Percentiles rank a stretch among this genome's conserved stretches.
Evolutionary conservation across 352 stramenopile species (phyloP).

Genomic region (Phytophthora ohioensis): DNA sequence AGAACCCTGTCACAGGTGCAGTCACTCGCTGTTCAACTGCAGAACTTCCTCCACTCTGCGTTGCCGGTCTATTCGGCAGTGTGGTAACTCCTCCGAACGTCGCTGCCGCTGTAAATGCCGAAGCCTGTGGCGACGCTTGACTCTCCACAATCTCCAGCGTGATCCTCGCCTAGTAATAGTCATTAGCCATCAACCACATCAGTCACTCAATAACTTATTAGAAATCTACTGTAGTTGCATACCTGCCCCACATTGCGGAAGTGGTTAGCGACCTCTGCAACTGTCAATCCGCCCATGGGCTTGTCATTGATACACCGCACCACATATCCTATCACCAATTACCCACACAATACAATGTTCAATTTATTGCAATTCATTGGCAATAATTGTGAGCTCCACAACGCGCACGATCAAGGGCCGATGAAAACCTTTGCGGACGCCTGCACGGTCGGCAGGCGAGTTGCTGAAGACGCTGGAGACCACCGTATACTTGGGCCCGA

Average conservation of each 20-base stretch:
- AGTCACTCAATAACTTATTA: neutral
- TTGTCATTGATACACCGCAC: conserved; percentile 51
- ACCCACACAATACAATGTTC: neutral
- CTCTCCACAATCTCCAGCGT: conserved; percentile 39
- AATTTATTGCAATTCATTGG: conserved; percentile 2
- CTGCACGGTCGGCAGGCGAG: conserved; percentile 63
- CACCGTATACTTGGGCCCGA: conserved; percentile 45
- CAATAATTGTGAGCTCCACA: neutral
- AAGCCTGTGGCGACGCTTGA: neutral
- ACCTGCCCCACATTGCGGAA: conserved; percentile 57
- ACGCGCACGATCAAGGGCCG: conserved; percentile 10
- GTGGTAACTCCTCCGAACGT: conserved; percentile 10
- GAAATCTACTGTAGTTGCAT: neutral
- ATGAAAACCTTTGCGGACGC: conserved; percentile 55
- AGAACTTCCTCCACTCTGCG: neutral
- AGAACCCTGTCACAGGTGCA: conserved; percentile 11
- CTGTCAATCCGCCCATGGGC: conserved; percentile 38
- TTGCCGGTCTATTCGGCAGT: conserved; percentile 2
- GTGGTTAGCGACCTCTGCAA: conserved; percentile 52
- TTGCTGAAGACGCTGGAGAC: conserved; percentile 68
- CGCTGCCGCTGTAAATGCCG: conserved; percentile 12
- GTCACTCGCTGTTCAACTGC: neutral
- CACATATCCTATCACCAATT: conserved; percentile 44
- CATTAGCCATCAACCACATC: conserved; percentile 5
- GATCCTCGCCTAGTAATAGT: conserved; percentile 28